These are phyloP conservation scores for Paraurostyla sp. DNA, from an alignment of 73 alveolate genomes.

Conservation along the genomic window DNA sequence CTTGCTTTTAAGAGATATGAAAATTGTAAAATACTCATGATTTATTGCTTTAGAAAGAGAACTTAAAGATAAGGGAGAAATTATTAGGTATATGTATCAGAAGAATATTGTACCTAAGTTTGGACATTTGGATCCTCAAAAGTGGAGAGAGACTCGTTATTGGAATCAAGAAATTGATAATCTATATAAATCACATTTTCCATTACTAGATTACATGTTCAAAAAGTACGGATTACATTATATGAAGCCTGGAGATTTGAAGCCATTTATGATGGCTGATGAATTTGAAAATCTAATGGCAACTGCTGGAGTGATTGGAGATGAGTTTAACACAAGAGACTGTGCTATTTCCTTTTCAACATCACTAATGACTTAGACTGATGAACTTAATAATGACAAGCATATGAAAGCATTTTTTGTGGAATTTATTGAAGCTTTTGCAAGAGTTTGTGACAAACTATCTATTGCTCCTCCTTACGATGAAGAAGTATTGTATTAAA, in stretches of 20 bases:
- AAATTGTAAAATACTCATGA: neutral
- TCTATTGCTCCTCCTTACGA: slow-evolving; percentile 24
- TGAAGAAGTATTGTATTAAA: neutral
- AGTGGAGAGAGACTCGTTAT: slow-evolving; percentile 62
- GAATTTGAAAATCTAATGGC: slow-evolving; percentile 58
- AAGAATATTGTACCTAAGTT: slow-evolving; percentile 11
- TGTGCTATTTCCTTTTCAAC: slow-evolving; percentile 40
- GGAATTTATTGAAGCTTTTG: slow-evolving; percentile 76
- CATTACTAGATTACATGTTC: slow-evolving; percentile 44
- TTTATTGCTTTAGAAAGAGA: neutral
- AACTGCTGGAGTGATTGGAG: slow-evolving; percentile 53
- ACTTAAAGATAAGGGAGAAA: slow-evolving; percentile 42
- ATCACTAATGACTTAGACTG: slow-evolving; percentile 67
- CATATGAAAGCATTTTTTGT: slow-evolving; percentile 64
- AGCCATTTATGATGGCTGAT: slow-evolving; percentile 75
- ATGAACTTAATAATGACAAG: slow-evolving; percentile 65
- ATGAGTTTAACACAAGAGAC: slow-evolving; percentile 53
- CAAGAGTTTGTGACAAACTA: slow-evolving; percentile 54
- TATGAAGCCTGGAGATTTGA: slow-evolving; percentile 77
- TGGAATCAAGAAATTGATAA: slow-evolving; percentile 73
- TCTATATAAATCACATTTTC: slow-evolving; percentile 59
- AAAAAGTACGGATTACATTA: slow-evolving; percentile 66
- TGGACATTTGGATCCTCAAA: neutral
- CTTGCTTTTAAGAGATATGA: slow-evolving; percentile 57
- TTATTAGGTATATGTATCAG: slow-evolving; percentile 39